Conservation (phyloP, 805 yeast species). For the Grigorovia yakushimaensis region DNA sequence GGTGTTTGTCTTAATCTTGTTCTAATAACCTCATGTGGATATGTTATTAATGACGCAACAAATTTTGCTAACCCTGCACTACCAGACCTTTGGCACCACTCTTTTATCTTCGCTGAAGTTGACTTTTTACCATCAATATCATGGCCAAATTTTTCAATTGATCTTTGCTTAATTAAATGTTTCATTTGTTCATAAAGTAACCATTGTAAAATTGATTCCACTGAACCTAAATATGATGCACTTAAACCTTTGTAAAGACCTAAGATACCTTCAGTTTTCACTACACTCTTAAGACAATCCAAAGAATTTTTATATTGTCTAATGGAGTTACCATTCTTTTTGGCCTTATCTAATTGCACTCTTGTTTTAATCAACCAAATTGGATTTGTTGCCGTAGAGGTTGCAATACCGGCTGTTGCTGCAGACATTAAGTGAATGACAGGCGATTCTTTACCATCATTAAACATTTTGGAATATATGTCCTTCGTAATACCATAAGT, state of each 20-base stretch:
- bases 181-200: constrained; percentile 94
- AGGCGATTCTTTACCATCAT: constrained; percentile 68
- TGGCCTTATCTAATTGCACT: constrained; percentile 76
- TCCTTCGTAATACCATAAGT: constrained; percentile 94
- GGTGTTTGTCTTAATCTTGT: constrained; percentile 96
- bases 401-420: constrained; percentile 82
- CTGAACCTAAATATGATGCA: constrained; percentile 90
- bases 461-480: constrained; percentile 51
- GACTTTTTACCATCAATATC: constrained; percentile 27
- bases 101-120: constrained; percentile 55
- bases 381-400: constrained; percentile 95
- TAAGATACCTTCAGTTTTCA: constrained; percentile 64
- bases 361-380: constrained; percentile 96
- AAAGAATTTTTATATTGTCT: constrained; percentile 70
- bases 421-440: constrained; percentile 84
- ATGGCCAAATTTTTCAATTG: constrained; percentile 31
- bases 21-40: constrained; percentile 95
- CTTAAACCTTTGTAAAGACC: constrained; percentile 87
- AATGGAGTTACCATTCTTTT: constrained; percentile 25
- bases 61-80: constrained; percentile 96
- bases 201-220: constrained; percentile 93
- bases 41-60: constrained; percentile 82
- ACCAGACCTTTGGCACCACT: constrained; percentile 94
- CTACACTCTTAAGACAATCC: constrained; percentile 68
- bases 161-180: constrained; percentile 46